Percentiles rank a stretch among this genome's conserved stretches.
Conservation (phyloP, 169 alveolate genomes). For the Eimeria praecox region DNA sequence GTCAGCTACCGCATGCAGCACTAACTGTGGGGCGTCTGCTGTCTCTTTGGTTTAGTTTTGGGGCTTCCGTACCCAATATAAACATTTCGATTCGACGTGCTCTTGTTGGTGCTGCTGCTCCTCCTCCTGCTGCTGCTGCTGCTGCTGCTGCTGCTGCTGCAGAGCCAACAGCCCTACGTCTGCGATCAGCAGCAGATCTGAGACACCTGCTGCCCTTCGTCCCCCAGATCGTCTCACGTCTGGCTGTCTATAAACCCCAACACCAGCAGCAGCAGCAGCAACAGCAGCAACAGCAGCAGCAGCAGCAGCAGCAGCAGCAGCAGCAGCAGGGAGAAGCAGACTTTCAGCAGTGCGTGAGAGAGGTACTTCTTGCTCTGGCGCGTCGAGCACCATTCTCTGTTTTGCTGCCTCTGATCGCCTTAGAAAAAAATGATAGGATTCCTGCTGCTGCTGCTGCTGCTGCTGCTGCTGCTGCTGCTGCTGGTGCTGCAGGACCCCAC, state of each 20-base stretch:
- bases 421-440: constrained; percentile 4
- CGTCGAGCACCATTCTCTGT: constrained; percentile 31
- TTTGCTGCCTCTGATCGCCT: constrained; percentile 28
- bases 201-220: constrained; percentile 80
- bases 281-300: constrained; percentile 40
- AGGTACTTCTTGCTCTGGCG: constrained; percentile 20
- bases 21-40: constrained; percentile 55
- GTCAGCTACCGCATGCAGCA: constrained; percentile 32
- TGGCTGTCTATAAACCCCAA: constrained; percentile 47
- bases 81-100: constrained; percentile 4
- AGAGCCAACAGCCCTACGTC: not conserved
- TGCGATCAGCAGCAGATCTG: constrained; percentile 51
- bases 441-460: constrained; percentile 34
- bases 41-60: constrained; percentile 63
- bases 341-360: constrained; percentile 61
- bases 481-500: not conserved
- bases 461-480: constrained; percentile 29
- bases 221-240: constrained; percentile 83
- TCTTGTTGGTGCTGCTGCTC: constrained; percentile 46
- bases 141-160: constrained; percentile 23
- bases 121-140: constrained; percentile 77
- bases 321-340: constrained; percentile 46
- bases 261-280: constrained; percentile 41
- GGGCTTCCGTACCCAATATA: constrained; percentile 27
- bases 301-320: no score